These are phyloP conservation scores for Yamadazyma atmosphaerica DNA, from an alignment of 1,139 yeast genomes.

Conservation along the genomic window DNA sequence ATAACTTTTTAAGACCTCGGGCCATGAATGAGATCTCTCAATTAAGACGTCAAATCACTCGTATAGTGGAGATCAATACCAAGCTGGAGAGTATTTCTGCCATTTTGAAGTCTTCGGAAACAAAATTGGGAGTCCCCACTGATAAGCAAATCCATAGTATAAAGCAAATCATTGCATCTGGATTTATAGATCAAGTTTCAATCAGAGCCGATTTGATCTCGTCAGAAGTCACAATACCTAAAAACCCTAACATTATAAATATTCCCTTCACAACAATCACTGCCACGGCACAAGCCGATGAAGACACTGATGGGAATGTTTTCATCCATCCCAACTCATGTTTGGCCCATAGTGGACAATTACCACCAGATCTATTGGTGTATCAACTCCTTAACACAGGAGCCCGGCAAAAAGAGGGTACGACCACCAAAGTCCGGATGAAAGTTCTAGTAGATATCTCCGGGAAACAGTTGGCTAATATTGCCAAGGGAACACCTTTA, in stretches of 20 bases:
- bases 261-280: constrained; percentile 76
- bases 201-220: constrained; percentile 76
- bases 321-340: constrained; percentile 82
- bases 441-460: constrained; percentile 73
- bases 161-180: constrained; percentile 91
- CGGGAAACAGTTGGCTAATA: constrained; percentile 73
- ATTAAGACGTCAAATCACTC: constrained; percentile 73
- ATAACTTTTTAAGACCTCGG: constrained; percentile 67
- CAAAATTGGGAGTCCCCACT: constrained; percentile 68
- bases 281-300: constrained; percentile 44
- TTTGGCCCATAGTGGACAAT: constrained; percentile 50
- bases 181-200: constrained; percentile 89
- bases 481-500: constrained; percentile 71
- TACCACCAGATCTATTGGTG: constrained; percentile 76
- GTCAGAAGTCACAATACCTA: constrained; percentile 59
- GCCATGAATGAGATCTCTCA: constrained; percentile 84
- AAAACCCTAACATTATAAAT: constrained; percentile 57
- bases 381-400: constrained; percentile 62
- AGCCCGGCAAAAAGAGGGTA: constrained; percentile 33
- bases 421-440: constrained; percentile 58
- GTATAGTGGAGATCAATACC: constrained; percentile 68
- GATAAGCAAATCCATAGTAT: constrained; percentile 70
- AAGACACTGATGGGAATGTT: constrained; percentile 49
- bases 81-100: constrained; percentile 59
- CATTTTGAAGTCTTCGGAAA: constrained; percentile 30